Conservation (phyloP, 2,329 filamentous ascomycete genomes). For the Sarocladium brachiariae region DNA sequence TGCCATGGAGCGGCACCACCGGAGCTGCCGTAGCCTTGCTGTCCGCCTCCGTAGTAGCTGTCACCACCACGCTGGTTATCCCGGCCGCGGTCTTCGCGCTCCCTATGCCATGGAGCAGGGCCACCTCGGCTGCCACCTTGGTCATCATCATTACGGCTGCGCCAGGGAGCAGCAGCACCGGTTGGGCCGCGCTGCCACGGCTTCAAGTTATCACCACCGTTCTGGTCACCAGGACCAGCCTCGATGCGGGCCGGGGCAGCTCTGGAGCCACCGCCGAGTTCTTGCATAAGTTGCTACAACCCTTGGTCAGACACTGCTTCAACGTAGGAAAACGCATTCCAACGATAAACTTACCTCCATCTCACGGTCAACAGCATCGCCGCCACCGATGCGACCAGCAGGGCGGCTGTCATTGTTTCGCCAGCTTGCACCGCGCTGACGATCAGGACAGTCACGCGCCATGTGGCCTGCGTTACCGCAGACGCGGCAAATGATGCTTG, state of each 20-base stretch:
- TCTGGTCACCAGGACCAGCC: constrained; percentile 59
- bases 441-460: constrained; percentile 94
- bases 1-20: constrained; percentile 41
- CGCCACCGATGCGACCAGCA: constrained; percentile 63
- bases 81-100: constrained; percentile 43
- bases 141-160: constrained; percentile 46
- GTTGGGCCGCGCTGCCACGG: constrained; percentile 87
- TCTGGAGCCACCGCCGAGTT: constrained; percentile 71
- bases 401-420: constrained; percentile 66
- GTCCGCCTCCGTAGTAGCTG: constrained; percentile 19
- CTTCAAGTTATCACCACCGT: constrained; percentile 52
- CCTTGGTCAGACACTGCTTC: constrained; percentile 32
- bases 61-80: constrained; percentile 23
- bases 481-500: constrained; percentile 96
- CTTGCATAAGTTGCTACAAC: constrained; percentile 86
- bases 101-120: constrained; percentile 52
- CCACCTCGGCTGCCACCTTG: constrained; percentile 33
- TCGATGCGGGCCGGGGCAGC: constrained; percentile 76
- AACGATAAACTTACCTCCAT: constrained; percentile 71
- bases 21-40: constrained; percentile 20
- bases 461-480: constrained; percentile 98
- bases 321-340: neutral
- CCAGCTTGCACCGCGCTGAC: constrained; percentile 85
- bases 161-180: constrained; percentile 79
- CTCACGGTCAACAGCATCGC: constrained; percentile 85